Percentiles rank a stretch among this genome's conserved stretches.
These are phyloP conservation scores for Yamadazyma conglobata DNA, from an alignment of 1,139 yeast genomes.

Conservation along the genomic window DNA sequence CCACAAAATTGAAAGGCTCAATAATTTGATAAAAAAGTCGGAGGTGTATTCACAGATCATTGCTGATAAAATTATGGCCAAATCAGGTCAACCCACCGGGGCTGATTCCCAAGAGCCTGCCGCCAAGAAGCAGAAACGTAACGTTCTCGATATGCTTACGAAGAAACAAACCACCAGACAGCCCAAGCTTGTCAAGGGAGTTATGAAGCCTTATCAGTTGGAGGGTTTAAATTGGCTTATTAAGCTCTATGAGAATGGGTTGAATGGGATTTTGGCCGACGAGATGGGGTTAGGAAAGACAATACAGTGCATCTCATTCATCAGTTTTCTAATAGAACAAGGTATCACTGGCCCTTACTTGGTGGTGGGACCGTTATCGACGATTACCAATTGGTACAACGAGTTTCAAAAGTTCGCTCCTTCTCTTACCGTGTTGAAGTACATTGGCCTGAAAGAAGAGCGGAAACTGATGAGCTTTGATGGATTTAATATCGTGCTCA, in stretches of 20 bases:
- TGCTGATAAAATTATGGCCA: conserved; percentile 59
- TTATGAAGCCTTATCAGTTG: conserved; percentile 76
- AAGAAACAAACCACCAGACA: conserved; percentile 39
- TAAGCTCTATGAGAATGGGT: conserved; percentile 85
- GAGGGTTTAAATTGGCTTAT: conserved; percentile 91
- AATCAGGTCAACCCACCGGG: conserved; percentile 20
- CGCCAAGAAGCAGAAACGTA: conserved; percentile 9
- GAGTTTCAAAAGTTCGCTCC: conserved; percentile 81
- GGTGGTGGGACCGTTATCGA: conserved; percentile 83
- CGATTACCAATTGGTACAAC: conserved; percentile 77
- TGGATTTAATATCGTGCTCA: conserved; percentile 52
- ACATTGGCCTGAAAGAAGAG: conserved; percentile 60
- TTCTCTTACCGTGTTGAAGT: conserved; percentile 54
- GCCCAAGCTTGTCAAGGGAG: conserved; percentile 63
- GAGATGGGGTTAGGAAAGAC: conserved; percentile 98
- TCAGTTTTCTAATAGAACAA: conserved; percentile 75
- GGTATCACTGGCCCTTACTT: conserved; percentile 82
- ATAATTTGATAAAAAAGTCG: conserved; percentile 74
- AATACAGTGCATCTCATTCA: conserved; percentile 74
- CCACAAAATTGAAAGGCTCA: conserved; percentile 56
- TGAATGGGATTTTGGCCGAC: conserved; percentile 93
- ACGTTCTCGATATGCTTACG: conserved; percentile 14
- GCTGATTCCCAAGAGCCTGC: conserved; percentile 3
- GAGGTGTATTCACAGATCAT: conserved; percentile 81
- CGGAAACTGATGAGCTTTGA: conserved; percentile 38